Base-by-base conservation (phyloP, 2,329 filamentous ascomycete genomes). In the Ophiostoma piceae region DNA sequence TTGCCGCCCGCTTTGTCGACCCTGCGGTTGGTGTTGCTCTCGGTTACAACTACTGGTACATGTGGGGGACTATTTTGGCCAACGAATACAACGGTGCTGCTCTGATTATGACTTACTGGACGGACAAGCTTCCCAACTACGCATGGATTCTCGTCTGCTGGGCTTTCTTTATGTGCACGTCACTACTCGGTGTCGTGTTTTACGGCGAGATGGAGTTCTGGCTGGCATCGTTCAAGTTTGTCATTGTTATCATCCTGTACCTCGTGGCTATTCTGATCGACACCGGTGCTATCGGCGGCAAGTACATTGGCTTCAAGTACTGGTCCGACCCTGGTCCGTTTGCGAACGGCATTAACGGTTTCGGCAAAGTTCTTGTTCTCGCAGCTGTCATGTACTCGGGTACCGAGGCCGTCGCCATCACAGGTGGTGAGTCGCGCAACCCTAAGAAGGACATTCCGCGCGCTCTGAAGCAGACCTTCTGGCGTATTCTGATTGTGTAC, bases 281-380 rank as follows among this genome's bases (percentile, higher is more conserved):
- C n/a, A 82, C 82, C 47, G 82, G 73, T 73, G 70, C 47, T 14
- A 68, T 66, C 14, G 68, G 68, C 47, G 65, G 64, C 43, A 67
- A 78, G 68, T 73, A 74, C 8, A 77, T 77, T 66, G 77, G 78
- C 14, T 79, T 79, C 71, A 73, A 75, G 19, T 77, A 79, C 73
- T 79, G 78, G 84, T 80, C 80, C 6, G 72, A 80, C 6, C 84
- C 84, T 0, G 86, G 87, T 9, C 78, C 85, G 0, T 88, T 88
- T 76, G 81, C 80, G 8, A 82, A 85, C 72, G 78, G 83, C 37
- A 82, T 84, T 73, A 82, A 75, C 1, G 73, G 69, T 29, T 81
- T 83, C 70, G 78, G 78, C 74, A 71, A 67, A 35, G 69, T 82
- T 4, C 82, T 86, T 66, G 79, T 84, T 69, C 72, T 71, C 60